Evolutionary conservation across 2,329 filamentous ascomycete genomes (phyloP), one percentile per base, ranked within the genome.

Genomic region (Cercospora sesami): DNA sequence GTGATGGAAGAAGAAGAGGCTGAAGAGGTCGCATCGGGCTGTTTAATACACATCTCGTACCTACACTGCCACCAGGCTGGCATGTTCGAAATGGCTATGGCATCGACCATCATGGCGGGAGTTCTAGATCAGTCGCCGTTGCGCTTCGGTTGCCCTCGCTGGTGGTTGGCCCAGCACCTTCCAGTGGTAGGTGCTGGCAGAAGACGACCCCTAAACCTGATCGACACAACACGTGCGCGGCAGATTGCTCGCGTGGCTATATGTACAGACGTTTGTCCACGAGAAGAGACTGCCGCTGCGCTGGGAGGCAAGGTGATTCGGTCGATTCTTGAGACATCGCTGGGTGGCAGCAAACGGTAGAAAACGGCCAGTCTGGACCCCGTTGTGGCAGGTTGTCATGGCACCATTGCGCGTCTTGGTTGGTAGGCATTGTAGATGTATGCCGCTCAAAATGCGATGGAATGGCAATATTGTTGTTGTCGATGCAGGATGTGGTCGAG

Each of bases 281-380:
- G 48, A 26, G 21, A 53, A 53, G 21, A 9, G 23, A 28, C 23
- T 16, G 23, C 55, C 31, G 28, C 8, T 23, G n/a, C n/a, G 55
- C 10, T 36, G 55, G 55, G 8, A 59, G 60, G 42, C 26, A 42
- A 30, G 36, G 23, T 30, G 26, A 48, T 31, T 23, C 60, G 21
- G 60, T 14, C 33, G 31, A 28, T 7, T 48, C 39, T 30, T 62
- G 39, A 33, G 60, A 62, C 60, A 62, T 48, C 51, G 60, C 60
- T 62, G 60, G 60, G 9, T n/a, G 33, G 30, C 39, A 21, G 51
- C 39, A 14, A 33, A 59, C 55, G 55, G 23, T 23, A 8, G 10
- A 21, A 26, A 59, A 59, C 55, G 55, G 55, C n/a, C 55, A 30
- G 55, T 33, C 55, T 31, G 31, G 16, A 12, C 21, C 10, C 14